A percentile compares a stretch with the other conserved stretches of the same genome.
Evolutionary conservation across 176 grass and related monocot genomes (phyloP).

Genomic region (Dactylis glomerata): DNA sequence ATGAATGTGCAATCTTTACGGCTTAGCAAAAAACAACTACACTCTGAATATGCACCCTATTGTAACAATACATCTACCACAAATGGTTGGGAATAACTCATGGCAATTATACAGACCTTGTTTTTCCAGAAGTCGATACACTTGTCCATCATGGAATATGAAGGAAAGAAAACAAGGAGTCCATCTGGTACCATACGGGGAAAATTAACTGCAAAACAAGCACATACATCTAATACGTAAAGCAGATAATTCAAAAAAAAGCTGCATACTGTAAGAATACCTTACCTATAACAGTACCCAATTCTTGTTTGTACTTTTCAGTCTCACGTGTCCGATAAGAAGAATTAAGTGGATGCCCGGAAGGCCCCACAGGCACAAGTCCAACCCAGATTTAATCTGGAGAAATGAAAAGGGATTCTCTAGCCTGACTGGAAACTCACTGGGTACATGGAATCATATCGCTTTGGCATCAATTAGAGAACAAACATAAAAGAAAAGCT

Average conservation of each 20-base stretch:
- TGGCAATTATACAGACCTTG: conserved; percentile 43
- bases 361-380: conserved; percentile 83
- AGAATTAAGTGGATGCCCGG: conserved; percentile 91
- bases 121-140: conserved; percentile 95
- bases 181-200: conserved; percentile 94
- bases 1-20: not conserved
- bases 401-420: conserved; percentile 96
- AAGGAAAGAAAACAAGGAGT: conserved; percentile 94
- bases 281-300: conserved; percentile 84
- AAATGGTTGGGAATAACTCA: conserved; percentile 25
- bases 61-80: conserved; percentile 13
- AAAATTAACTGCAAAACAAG: conserved; percentile 78
- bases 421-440: conserved; percentile 92
- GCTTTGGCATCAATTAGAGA: conserved; percentile 16
- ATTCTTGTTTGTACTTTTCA: conserved; percentile 94
- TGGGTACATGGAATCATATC: conserved; percentile 42
- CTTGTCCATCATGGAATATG: conserved; percentile 99
- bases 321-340: conserved; percentile 75
- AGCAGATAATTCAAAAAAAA: conserved; percentile 23
- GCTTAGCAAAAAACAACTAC: not conserved
- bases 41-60: conserved; percentile 11
- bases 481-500: conserved; percentile 21
- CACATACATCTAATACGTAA: not conserved
- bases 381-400: conserved; percentile 87
- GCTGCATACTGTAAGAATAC: conserved; percentile 25